Evolutionary conservation across 2,329 filamentous ascomycete genomes (phyloP).

Genomic region (Drechslerella coelobrocha): DNA sequence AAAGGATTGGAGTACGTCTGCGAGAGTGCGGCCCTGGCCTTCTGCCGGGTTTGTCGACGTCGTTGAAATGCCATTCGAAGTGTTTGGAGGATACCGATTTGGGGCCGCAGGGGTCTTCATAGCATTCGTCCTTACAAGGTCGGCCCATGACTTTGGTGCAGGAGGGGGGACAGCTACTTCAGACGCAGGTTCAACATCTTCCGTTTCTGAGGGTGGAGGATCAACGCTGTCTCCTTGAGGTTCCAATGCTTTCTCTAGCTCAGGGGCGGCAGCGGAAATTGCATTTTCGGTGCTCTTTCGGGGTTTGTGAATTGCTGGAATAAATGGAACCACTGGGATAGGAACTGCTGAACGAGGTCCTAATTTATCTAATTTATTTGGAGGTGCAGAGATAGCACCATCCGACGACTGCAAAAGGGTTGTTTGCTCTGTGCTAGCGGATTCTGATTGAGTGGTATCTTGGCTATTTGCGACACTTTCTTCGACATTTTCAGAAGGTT

Average conservation of each 20-base stretch:
- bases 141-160: conserved; percentile 67
- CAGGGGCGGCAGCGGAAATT: conserved; percentile 42
- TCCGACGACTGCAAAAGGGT: conserved; percentile 58
- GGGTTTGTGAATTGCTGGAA: conserved; percentile 45
- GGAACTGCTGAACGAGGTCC: conserved; percentile 50
- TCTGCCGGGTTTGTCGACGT: conserved; percentile 55
- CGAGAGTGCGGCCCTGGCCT: conserved; percentile 69
- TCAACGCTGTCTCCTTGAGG: conserved; percentile 20
- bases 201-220: conserved; percentile 35
- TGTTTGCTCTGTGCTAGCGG: conserved; percentile 56
- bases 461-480: too few species aligned
- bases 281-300: conserved; percentile 51
- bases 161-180: conserved; percentile 53
- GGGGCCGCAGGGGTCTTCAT: conserved; percentile 56
- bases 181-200: conserved; percentile 47
- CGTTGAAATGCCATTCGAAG: conserved; percentile 55
- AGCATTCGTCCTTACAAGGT: conserved; percentile 63
- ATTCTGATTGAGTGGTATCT: too few species aligned
- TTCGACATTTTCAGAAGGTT: too few species aligned
- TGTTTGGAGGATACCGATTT: conserved; percentile 54
- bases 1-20: conserved; percentile 78
- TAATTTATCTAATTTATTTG: conserved; percentile 52
- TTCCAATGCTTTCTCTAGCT: conserved; percentile 13
- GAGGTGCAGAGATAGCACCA: conserved; percentile 59
- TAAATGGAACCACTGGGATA: conserved; percentile 39